Conservation (phyloP, 495 filamentous ascomycete genomes). For the Neurospora cerealis region DNA sequence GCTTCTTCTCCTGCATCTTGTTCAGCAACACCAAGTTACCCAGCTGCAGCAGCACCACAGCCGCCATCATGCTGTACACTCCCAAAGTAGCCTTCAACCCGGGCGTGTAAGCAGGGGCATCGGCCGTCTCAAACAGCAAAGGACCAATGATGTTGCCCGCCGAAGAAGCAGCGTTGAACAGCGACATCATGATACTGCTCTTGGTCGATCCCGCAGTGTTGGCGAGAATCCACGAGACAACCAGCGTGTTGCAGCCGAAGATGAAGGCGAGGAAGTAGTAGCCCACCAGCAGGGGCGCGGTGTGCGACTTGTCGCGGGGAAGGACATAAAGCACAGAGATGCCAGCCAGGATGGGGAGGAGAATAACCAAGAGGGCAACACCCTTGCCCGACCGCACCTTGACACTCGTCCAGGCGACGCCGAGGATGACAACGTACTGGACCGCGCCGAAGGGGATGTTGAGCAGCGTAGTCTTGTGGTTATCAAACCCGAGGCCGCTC, state of each 20-base stretch:
- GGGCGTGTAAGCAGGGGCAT: slow-evolving; percentile 50
- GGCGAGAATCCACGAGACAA: slow-evolving; percentile 38
- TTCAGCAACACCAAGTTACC: slow-evolving; percentile 44
- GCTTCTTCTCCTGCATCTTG: slow-evolving; percentile 37
- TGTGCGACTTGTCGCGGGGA: slow-evolving; percentile 28
- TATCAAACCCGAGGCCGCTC: slow-evolving; percentile 48
- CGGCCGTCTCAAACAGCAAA: slow-evolving; percentile 49
- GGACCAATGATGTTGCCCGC: slow-evolving; percentile 61
- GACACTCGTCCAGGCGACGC: slow-evolving; percentile 43
- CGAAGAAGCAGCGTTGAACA: slow-evolving; percentile 52
- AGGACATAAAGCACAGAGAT: slow-evolving; percentile 46
- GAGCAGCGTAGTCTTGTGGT: slow-evolving; percentile 49
- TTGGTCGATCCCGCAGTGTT: slow-evolving; percentile 70
- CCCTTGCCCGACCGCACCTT: slow-evolving; percentile 38
- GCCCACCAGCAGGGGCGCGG: slow-evolving; percentile 39
- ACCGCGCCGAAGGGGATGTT: slow-evolving; percentile 56
- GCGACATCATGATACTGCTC: slow-evolving; percentile 46
- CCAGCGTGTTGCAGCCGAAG: slow-evolving; percentile 42
- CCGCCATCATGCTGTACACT: slow-evolving; percentile 46
- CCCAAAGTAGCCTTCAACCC: slow-evolving; percentile 46
- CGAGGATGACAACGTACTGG: slow-evolving; percentile 45
- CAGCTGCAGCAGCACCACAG: slow-evolving; percentile 40
- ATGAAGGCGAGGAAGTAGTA: slow-evolving; percentile 56
- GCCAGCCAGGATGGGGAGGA: slow-evolving; percentile 48
- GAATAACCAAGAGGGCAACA: slow-evolving; percentile 37